Evolutionary conservation across 352 stramenopile species (phyloP), one percentile per base, ranked within the genome.

Genomic region (Globisporangium paroecandrum): DNA sequence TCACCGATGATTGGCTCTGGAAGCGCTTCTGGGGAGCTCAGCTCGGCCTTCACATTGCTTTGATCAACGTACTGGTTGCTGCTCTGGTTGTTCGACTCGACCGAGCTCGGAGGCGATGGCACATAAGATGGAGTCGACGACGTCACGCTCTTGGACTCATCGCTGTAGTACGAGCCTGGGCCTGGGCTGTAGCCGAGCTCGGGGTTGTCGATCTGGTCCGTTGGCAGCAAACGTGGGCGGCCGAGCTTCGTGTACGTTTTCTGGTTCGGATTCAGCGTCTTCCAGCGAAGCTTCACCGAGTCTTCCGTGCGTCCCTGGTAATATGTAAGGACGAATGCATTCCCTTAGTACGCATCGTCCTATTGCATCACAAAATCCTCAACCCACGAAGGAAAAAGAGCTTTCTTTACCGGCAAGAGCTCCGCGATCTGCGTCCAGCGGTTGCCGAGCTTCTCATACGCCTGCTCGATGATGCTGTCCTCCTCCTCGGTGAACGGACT

Each of bases 361-460:
- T 46, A 20, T 18, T 46, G 38, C 34, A 59, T 53, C 60, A 36
- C 25, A 43, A 25, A 13, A 18, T 36, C 32, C 49, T 46, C 29
- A 38, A 51, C 32, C 6, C 25, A 12, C 5, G 25, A 57, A 55
- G 18, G 2, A 67, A 22, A 6, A 27, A 27, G 24, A 18, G 3
- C 8, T 7, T 41, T 4, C 55, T 65, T 6, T 75, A 89, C 90
- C 46, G 84, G 83, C 25, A 97, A 67, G 2, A 91, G 72, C 64
- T 91, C 83, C 0, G 90, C 90, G 29, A 97, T 95, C 59, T 93
- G 82, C 12, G 90, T 94, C 90, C 90, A 97, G 34, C 87, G 85
- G 66, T 95, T 96, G 36, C 90, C 90, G 38, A 91, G 84, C 59
- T 87, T 89, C 32, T 93, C 76, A 60, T 96, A 93, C 10, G 91